phyloP scores from a whole-genome alignment of 2,329 filamentous ascomycete species.

The Diaporthe nobilis region DNA sequence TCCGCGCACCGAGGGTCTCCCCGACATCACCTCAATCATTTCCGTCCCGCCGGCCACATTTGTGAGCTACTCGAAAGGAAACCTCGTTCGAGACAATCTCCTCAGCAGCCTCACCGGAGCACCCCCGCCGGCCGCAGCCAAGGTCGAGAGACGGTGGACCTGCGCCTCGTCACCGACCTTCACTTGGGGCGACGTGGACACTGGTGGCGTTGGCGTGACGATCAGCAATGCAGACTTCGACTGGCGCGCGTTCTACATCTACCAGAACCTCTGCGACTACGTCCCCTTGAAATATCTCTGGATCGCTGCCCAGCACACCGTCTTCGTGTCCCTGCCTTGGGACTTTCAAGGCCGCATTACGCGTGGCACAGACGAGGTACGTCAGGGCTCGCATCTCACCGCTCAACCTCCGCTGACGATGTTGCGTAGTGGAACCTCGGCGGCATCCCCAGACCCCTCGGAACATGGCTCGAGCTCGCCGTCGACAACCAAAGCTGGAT shows the following conservation, averaged over 20 bases:
- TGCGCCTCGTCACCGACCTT: constrained; percentile 39
- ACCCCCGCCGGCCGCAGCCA: not conserved
- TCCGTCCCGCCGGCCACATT: constrained; percentile 7
- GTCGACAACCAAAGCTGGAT: constrained; percentile 44
- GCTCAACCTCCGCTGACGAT: not conserved
- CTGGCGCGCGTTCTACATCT: constrained; percentile 45
- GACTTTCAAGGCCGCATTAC: constrained; percentile 47
- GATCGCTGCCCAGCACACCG: constrained; percentile 44
- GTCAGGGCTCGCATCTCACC: too few relatives aligned
- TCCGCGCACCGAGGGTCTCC: not conserved
- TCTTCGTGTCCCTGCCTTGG: constrained; percentile 47
- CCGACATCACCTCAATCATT: constrained; percentile 31
- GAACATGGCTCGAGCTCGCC: constrained; percentile 48
- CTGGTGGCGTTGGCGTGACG: constrained; percentile 41
- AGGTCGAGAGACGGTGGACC: constrained; percentile 34
- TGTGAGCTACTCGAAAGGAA: constrained; percentile 23
- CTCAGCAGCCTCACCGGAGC: not conserved
- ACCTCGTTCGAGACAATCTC: constrained; percentile 12
- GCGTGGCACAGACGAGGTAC: constrained; percentile 46
- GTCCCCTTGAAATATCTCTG: constrained; percentile 49
- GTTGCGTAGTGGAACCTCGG: constrained; percentile 43
- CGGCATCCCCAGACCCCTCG: constrained; percentile 46
- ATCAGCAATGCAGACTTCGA: constrained; percentile 44
- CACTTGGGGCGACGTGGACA: constrained; percentile 44
- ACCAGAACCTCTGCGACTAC: constrained; percentile 48